phyloP scores from a whole-genome alignment of 139 green algal genomes.

The Tetratostichococcus sp. region DNA sequence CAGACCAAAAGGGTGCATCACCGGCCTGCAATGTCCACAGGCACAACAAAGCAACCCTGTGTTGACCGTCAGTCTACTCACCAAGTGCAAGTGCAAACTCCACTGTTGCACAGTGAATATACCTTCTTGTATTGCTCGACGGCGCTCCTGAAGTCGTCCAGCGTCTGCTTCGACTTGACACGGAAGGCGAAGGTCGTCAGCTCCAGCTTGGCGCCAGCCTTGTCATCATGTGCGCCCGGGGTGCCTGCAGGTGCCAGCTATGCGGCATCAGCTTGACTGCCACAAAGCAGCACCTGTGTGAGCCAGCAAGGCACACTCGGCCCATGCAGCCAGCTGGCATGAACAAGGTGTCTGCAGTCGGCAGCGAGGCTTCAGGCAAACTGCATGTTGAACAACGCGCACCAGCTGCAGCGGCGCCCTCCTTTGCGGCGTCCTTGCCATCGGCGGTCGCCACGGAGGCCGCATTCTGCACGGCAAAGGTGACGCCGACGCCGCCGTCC shows the following conservation, averaged over 20 bases:
- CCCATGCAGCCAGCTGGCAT: too few relatives aligned
- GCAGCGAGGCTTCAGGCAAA: neutral
- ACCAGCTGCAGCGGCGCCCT: neutral
- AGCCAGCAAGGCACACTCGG: too few relatives aligned
- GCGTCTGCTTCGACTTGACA: constrained; percentile 8
- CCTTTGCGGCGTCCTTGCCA: neutral
- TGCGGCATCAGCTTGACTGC: too few relatives aligned
- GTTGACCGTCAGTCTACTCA: too few relatives aligned
- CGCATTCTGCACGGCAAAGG: neutral
- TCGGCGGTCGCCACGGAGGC: neutral
- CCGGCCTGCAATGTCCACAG: too few relatives aligned
- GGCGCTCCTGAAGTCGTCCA: constrained; percentile 11
- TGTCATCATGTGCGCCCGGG: neutral
- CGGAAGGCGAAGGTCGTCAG: constrained; percentile 18
- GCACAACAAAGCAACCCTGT: too few relatives aligned
- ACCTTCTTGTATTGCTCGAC: constrained; percentile 3
- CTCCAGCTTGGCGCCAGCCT: neutral
- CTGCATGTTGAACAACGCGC: too few relatives aligned
- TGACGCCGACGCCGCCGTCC: constrained; percentile 45
- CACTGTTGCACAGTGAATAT: neutral
- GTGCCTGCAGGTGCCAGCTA: neutral
- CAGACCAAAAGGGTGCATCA: too few relatives aligned
- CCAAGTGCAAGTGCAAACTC: too few relatives aligned
- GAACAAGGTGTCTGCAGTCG: too few relatives aligned
- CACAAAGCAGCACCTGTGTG: neutral